Evolutionary conservation across 2,329 filamentous ascomycete genomes (phyloP).

Genomic region (Corynespora cassiicola): DNA sequence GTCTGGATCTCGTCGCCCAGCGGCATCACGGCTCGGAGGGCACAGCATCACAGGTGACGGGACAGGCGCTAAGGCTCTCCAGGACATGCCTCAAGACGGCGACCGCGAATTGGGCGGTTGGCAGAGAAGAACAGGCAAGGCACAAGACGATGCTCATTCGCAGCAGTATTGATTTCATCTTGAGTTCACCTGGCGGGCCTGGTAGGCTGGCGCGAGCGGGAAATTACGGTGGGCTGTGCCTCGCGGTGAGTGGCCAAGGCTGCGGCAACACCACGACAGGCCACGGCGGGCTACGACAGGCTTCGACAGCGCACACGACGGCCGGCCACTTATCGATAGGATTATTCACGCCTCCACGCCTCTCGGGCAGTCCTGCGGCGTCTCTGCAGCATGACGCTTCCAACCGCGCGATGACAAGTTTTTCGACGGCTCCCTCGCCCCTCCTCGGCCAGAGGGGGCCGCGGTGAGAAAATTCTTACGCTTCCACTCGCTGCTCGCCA

Average conservation of each 20-base stretch:
- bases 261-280: constrained; percentile 17
- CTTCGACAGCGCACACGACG: constrained; percentile 20
- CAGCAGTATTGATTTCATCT: constrained; percentile 31
- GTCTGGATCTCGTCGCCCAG: no score
- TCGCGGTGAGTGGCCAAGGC: constrained; percentile 23
- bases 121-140: constrained; percentile 13
- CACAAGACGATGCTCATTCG: constrained; percentile 25
- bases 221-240: constrained; percentile 36
- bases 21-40: no score
- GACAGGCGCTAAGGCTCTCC: no score
- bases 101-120: constrained; percentile 15
- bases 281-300: no score
- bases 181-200: constrained; percentile 17
- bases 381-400: no score
- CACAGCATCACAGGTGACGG: no score
- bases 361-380: no score
- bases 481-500: constrained; percentile 15
- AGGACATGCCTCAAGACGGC: constrained; percentile 16
- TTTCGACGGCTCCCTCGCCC: constrained; percentile 3
- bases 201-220: constrained; percentile 26
- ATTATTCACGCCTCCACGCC: constrained; percentile 15
- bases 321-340: constrained; percentile 24
- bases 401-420: constrained; percentile 15
- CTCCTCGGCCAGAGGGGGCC: no score
- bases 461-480: constrained; percentile 3